Evolutionary conservation across 257 asterid species (phyloP), one percentile per base, ranked within the genome.

Genomic region (Plantago ovata): DNA sequence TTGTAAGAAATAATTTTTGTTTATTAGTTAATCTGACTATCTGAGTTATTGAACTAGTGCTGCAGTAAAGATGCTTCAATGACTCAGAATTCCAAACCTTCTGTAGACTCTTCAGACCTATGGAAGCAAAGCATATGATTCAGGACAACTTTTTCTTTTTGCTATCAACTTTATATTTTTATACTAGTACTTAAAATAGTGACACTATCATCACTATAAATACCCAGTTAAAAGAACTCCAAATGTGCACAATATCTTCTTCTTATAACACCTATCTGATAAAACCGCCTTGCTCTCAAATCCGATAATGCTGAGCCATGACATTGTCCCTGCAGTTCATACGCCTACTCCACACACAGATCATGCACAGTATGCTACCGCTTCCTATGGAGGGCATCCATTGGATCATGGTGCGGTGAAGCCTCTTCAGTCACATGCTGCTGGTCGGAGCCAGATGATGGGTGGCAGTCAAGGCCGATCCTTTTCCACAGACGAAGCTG

Each of bases 41-140:
- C 3, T 24, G 32, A 24, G 32, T 24, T 24, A 24, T 5, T 24
- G 32, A 5, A 24, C 32, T 24, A 24, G 32, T 24, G 32, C 2
- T 24, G 5, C 2, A 28, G 7, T 28, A 4, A 28, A 28, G 36
- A 28, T 28, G 7, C 36, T 28, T 8, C 2, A 28, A 28, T 28
- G 36, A 28, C 36, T 28, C 55, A 3, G 56, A 68, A 85, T 83
- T 80, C 84, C 73, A 72, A 77, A 75, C 76, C 75, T 57, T 68
- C 53, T 39, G 38, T 8, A 39, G 49, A 75, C 78, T n/a, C n/a
- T 62, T 56, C 74, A 78, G 59, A 62, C 79, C 74, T 67, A 49
- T 42, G 32, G 72, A 86, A 83, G 95, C 81, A 86, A 86, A 70
- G 93, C 18, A 24, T 76, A 63, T 42, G 80, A 77, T 86, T 74